Evolutionary conservation across 441 rosid species (phyloP).

Genomic region (Cnidoscolus chayamansa): DNA sequence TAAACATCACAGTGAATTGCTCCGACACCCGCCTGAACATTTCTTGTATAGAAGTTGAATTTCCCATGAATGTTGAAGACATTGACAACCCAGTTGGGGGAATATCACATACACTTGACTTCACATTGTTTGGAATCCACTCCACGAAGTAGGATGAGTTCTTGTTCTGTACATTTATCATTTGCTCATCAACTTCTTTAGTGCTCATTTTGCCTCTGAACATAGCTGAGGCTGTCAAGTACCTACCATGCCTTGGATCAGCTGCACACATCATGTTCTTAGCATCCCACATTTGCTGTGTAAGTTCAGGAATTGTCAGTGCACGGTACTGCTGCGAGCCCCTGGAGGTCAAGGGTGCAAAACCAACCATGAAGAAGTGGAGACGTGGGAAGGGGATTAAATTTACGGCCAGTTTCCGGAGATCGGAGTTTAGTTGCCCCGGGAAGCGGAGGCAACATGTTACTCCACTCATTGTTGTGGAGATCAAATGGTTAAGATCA

Average conservation of each 20-base stretch:
- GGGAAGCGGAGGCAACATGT: slow-evolving; percentile 61
- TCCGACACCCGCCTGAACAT: slow-evolving; percentile 50
- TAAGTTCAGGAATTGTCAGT: slow-evolving; percentile 49
- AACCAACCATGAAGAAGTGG: slow-evolving; percentile 56
- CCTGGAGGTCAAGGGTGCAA: slow-evolving; percentile 46
- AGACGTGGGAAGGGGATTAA: slow-evolving; percentile 52
- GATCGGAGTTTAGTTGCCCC: slow-evolving; percentile 49
- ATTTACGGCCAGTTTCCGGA: slow-evolving; percentile 48
- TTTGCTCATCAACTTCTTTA: slow-evolving; percentile 47
- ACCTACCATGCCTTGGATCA: slow-evolving; percentile 43
- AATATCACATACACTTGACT: slow-evolving; percentile 50
- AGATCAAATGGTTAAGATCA: slow-evolving; percentile 51
- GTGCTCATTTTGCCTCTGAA: slow-evolving; percentile 51
- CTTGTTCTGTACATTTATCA: slow-evolving; percentile 51
- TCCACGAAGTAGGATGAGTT: slow-evolving; percentile 53
- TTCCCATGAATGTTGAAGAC: slow-evolving; percentile 49
- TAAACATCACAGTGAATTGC: slow-evolving; percentile 50
- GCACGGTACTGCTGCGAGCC: slow-evolving; percentile 50
- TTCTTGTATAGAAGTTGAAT: slow-evolving; percentile 47
- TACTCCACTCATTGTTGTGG: slow-evolving; percentile 54
- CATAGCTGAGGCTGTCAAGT: slow-evolving; percentile 47
- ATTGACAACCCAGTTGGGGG: slow-evolving; percentile 46
- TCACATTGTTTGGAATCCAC: slow-evolving; percentile 51
- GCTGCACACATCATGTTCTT: slow-evolving; percentile 53
- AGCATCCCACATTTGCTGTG: slow-evolving; percentile 54